A percentile compares a stretch with the other conserved stretches of the same genome.
Evolutionary conservation across 2,329 filamentous ascomycete species (phyloP).

Genomic region (Cladosporium phlei): DNA sequence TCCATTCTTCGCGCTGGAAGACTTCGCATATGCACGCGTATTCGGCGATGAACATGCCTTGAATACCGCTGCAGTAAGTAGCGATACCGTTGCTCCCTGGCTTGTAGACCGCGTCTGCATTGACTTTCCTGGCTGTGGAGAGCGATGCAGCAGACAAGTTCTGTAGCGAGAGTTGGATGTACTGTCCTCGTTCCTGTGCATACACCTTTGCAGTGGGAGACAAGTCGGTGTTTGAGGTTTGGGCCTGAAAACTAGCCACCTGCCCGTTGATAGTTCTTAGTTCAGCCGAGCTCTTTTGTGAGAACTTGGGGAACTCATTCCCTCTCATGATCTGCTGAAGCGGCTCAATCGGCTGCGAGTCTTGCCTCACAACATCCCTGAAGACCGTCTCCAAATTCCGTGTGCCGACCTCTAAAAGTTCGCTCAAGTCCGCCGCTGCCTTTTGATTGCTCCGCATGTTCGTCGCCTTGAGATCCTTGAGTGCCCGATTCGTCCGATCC

Average conservation of each 20-base stretch:
- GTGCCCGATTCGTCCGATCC: slow-evolving; percentile 80
- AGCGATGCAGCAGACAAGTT: slow-evolving; percentile 81
- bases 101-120: slow-evolving; percentile 75
- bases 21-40: slow-evolving; percentile 86
- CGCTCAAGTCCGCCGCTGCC: slow-evolving; percentile 73
- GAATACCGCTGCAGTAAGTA: slow-evolving; percentile 80
- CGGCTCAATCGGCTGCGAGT: slow-evolving; percentile 76
- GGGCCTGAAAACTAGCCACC: slow-evolving; percentile 27
- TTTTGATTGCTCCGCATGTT: slow-evolving; percentile 90
- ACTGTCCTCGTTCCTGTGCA: slow-evolving; percentile 78
- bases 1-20: slow-evolving; percentile 82
- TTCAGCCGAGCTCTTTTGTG: slow-evolving; percentile 69
- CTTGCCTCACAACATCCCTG: slow-evolving; percentile 70
- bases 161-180: slow-evolving; percentile 73
- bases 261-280: slow-evolving; percentile 70
- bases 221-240: slow-evolving; percentile 26
- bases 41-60: slow-evolving; percentile 81
- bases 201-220: slow-evolving; percentile 72
- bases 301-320: slow-evolving; percentile 66
- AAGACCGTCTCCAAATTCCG: slow-evolving; percentile 81
- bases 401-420: slow-evolving; percentile 72
- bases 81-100: slow-evolving; percentile 87
- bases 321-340: slow-evolving; percentile 90
- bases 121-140: slow-evolving; percentile 70
- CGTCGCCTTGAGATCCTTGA: slow-evolving; percentile 78